phyloP scores from a whole-genome alignment of 2,329 filamentous ascomycete genomes.

The Nemania sp. region DNA sequence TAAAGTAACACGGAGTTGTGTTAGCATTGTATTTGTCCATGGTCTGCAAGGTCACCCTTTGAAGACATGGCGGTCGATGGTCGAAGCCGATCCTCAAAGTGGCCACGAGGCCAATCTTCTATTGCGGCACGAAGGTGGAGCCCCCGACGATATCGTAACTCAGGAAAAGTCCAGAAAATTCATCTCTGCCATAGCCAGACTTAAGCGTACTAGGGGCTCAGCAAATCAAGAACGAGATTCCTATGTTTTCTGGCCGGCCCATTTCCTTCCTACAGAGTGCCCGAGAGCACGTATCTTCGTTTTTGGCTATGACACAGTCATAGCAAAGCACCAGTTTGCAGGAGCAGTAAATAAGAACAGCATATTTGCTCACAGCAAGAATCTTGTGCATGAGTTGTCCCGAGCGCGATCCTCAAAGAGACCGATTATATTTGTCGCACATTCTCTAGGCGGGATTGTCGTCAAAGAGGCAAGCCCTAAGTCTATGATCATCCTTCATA shows the following conservation, averaged over 20 bases:
- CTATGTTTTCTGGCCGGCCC: neutral
- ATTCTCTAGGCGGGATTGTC: neutral
- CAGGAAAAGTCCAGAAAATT: neutral
- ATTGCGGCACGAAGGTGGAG: too few relatives aligned
- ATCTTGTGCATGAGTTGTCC: neutral
- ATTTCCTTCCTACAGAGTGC: neutral
- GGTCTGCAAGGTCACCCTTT: slow-evolving; percentile 1
- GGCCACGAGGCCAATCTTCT: too few relatives aligned
- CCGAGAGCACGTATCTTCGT: neutral
- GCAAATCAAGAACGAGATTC: neutral
- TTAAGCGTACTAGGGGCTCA: neutral
- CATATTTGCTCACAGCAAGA: neutral
- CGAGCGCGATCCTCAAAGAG: neutral
- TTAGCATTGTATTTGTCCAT: neutral
- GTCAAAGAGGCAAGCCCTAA: neutral
- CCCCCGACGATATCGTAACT: neutral
- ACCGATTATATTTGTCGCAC: neutral
- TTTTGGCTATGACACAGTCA: neutral
- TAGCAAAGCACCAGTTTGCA: neutral
- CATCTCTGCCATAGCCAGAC: neutral
- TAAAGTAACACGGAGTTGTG: neutral
- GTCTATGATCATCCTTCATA: neutral
- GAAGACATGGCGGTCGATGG: neutral
- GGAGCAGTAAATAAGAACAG: neutral
- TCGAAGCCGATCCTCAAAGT: neutral